phyloP scores from a whole-genome alignment of 169 alveolate species.

The Perkinsus marinus region DNA sequence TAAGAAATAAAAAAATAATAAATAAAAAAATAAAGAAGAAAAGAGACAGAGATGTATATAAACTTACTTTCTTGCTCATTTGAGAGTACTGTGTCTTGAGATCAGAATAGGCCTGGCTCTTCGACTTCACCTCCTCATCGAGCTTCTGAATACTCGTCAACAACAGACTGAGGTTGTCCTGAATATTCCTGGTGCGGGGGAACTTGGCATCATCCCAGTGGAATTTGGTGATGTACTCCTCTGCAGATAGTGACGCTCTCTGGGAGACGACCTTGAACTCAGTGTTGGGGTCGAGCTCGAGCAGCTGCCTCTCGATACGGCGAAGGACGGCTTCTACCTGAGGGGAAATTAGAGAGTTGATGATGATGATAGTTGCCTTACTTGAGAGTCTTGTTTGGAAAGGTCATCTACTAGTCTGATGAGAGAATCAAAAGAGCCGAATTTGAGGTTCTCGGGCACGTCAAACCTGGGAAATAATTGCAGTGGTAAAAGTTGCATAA shows the following conservation, averaged over 20 bases:
- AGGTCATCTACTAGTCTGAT: conserved; percentile 35
- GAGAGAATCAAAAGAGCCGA: conserved; percentile 46
- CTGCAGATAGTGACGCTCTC: background rate
- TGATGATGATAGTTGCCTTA: background rate
- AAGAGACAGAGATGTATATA: no score
- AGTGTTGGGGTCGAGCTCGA: conserved; percentile 25
- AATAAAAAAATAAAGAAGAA: background rate
- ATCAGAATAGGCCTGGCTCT: conserved; percentile 40
- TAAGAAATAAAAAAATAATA: background rate
- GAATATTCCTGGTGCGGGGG: conserved; percentile 48
- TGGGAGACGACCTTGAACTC: conserved; percentile 13
- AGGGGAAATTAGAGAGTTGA: background rate
- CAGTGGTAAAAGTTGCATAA: no score
- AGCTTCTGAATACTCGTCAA: conserved; percentile 43
- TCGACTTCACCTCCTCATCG: conserved; percentile 44
- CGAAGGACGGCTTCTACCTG: conserved; percentile 41
- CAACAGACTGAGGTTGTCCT: conserved; percentile 38
- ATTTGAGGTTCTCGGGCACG: conserved; percentile 41
- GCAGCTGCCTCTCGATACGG: conserved; percentile 39
- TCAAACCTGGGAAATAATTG: conserved; percentile 16
- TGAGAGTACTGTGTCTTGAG: conserved; percentile 20
- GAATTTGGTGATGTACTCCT: conserved; percentile 43
- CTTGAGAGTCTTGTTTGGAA: conserved; percentile 32
- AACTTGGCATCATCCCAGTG: conserved; percentile 64
- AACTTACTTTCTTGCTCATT: background rate